These are phyloP conservation scores for Flaveria linearis DNA, from an alignment of 129 eudicot genomes.

Conservation along the genomic window DNA sequence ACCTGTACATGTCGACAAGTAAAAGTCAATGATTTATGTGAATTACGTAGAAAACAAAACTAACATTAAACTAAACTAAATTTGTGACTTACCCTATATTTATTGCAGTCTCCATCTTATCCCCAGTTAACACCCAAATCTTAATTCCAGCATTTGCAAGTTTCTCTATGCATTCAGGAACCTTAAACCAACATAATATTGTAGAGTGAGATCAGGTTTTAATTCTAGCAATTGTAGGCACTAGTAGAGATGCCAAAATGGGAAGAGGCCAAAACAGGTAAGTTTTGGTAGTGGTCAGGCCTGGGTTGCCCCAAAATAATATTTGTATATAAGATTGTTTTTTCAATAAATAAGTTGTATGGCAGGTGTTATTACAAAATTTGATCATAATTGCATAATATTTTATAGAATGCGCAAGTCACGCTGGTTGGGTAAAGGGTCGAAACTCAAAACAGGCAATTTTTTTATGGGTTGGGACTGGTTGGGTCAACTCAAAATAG, in stretches of 20 bases:
- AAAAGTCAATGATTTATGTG: not conserved
- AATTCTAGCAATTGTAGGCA: not conserved
- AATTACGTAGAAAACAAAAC: not conserved
- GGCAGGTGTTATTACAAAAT: not conserved
- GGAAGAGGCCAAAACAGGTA: constrained; percentile 9
- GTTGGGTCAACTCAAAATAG: not conserved
- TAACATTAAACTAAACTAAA: not conserved
- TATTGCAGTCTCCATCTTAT: constrained; percentile 98
- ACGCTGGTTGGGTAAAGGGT: not conserved
- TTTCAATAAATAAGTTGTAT: not conserved
- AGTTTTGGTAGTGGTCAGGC: not conserved
- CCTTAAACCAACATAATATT: constrained; percentile 49
- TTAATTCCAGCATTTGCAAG: constrained; percentile 89
- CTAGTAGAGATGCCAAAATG: constrained; percentile 10
- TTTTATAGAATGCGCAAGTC: not conserved
- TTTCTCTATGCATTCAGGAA: constrained; percentile 91
- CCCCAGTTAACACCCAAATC: constrained; percentile 99
- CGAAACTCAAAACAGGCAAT: not conserved
- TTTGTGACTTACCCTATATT: constrained; percentile 76
- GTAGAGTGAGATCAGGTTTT: constrained; percentile 10
- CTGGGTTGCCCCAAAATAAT: not conserved
- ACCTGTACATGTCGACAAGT: constrained; percentile 44
- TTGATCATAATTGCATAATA: not conserved
- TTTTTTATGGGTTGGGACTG: not conserved
- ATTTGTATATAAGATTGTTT: not conserved